Evolutionary conservation across 306 rosid species (phyloP).

Genomic region (Heteromeles arbutifolia): DNA sequence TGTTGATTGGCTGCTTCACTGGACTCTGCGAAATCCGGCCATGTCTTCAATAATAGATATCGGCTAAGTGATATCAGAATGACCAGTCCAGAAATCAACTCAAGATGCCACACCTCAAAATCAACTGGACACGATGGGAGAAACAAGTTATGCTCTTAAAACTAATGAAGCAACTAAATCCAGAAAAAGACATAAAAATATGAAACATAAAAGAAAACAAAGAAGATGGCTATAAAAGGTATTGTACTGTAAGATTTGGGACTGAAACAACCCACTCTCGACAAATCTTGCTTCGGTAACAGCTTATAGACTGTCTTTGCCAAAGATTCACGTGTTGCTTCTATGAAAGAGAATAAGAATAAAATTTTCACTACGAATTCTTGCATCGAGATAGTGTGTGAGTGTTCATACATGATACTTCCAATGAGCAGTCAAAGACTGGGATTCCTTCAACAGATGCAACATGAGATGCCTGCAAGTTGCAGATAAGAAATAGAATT

Average conservation of each 20-base stretch:
- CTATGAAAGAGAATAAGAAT: neutral
- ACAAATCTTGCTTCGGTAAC: neutral
- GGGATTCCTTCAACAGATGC: conserved; percentile 72
- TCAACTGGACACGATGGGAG: conserved; percentile 47
- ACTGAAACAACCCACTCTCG: neutral
- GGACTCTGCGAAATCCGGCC: conserved; percentile 89
- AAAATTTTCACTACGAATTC: conserved; percentile 5
- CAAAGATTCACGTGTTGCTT: conserved; percentile 6
- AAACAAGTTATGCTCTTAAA: conserved; percentile 5
- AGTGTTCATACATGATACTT: conserved; percentile 62
- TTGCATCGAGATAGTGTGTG: conserved; percentile 1
- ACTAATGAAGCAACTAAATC: neutral
- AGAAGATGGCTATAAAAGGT: neutral
- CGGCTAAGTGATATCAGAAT: conserved; percentile 64
- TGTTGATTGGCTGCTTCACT: conserved; percentile 83
- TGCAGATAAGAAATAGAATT: conserved; percentile 8
- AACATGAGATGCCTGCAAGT: conserved; percentile 67
- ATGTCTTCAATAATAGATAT: conserved; percentile 55
- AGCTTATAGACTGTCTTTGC: neutral
- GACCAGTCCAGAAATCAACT: conserved; percentile 76
- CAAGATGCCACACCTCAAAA: conserved; percentile 89
- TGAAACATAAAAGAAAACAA: neutral
- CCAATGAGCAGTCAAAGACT: conserved; percentile 62
- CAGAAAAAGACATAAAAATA: neutral
- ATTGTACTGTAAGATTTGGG: neutral